A percentile compares a stretch with the other conserved stretches of the same genome.
These are phyloP conservation scores for Blepharisma japonicum DNA, from an alignment of 73 alveolate genomes.

Conservation along the genomic window DNA sequence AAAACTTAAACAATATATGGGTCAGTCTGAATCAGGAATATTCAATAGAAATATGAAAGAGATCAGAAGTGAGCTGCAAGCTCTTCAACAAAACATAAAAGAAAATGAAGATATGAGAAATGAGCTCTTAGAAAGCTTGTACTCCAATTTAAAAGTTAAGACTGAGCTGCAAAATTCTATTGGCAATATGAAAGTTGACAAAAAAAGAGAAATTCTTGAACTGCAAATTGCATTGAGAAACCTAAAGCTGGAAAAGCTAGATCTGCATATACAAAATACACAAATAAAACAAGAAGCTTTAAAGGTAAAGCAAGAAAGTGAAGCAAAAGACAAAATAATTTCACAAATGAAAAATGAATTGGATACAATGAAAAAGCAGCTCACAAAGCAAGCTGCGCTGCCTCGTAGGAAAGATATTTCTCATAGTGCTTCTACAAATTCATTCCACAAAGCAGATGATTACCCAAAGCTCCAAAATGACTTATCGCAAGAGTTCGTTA, in stretches of 20 bases:
- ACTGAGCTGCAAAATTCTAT: slow-evolving; percentile 20
- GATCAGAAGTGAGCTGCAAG: not conserved
- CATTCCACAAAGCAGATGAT: too few relatives aligned
- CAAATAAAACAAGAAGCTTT: slow-evolving; percentile 31
- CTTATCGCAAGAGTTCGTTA: not conserved
- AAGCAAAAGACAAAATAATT: slow-evolving; percentile 10
- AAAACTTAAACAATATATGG: slow-evolving; percentile 12
- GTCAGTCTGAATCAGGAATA: not conserved
- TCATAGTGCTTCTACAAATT: not conserved
- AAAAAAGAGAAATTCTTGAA: slow-evolving; percentile 40
- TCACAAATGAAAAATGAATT: not conserved
- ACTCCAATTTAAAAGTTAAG: slow-evolving; percentile 1
- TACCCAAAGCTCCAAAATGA: too few relatives aligned
- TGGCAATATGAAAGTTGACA: slow-evolving; percentile 9
- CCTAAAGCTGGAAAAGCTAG: slow-evolving; percentile 34
- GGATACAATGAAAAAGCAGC: slow-evolving; percentile 1
- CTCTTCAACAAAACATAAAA: slow-evolving; percentile 30
- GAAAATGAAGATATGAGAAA: slow-evolving; percentile 33
- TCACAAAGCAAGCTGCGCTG: not conserved
- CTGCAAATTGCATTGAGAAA: slow-evolving; percentile 40
- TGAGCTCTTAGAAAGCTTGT: slow-evolving; percentile 18
- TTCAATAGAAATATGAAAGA: not conserved
- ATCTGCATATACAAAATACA: slow-evolving; percentile 35
- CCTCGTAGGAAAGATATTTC: not conserved
- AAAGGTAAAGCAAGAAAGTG: slow-evolving; percentile 19